Percentiles rank a stretch among this genome's conserved stretches.
phyloP scores from a whole-genome alignment of 345 rosid genomes.

The Eucalyptus shirleyi region DNA sequence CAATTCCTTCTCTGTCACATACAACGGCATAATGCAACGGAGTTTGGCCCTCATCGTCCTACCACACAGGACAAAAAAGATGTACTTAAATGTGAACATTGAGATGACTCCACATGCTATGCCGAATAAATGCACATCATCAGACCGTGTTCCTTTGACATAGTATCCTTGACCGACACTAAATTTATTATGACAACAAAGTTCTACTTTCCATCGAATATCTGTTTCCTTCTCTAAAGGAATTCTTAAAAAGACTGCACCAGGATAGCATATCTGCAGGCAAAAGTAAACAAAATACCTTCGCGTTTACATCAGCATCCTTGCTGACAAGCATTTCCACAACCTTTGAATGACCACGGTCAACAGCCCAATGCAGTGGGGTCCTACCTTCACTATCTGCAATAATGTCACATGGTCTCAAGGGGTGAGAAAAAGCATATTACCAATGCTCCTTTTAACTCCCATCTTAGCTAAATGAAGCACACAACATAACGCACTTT shows the following conservation, averaged over 20 bases:
- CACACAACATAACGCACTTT: background rate
- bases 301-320: constrained; percentile 69
- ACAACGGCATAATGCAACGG: constrained; percentile 88
- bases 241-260: background rate
- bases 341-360: constrained; percentile 61
- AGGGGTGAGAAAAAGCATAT: background rate
- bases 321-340: constrained; percentile 43
- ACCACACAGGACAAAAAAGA: background rate
- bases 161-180: background rate
- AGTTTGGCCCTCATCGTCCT: constrained; percentile 97
- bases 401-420: constrained; percentile 1
- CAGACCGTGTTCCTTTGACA: background rate
- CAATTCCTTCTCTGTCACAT: constrained; percentile 77
- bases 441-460: background rate
- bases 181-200: background rate
- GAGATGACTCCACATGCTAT: background rate
- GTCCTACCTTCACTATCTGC: constrained; percentile 90
- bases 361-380: constrained; percentile 96
- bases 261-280: background rate
- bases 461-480: background rate
- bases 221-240: background rate
- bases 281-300: constrained; percentile 20
- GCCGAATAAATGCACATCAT: background rate
- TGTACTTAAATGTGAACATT: background rate
- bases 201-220: background rate